phyloP scores from a whole-genome alignment of 2,329 filamentous ascomycete species.

The Albophoma yamanashiensis region DNA sequence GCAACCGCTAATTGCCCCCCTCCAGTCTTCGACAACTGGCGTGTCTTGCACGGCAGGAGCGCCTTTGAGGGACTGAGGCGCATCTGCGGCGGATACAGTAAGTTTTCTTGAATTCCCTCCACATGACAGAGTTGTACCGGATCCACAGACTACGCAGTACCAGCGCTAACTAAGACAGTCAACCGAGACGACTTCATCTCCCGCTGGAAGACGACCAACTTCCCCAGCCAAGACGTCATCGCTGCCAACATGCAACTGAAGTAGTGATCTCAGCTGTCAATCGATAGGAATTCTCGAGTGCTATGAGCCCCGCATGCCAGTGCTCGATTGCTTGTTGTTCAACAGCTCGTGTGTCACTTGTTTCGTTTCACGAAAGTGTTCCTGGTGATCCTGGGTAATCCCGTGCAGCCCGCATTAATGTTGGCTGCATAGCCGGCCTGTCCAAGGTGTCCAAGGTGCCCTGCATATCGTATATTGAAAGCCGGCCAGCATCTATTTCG shows the following conservation, averaged over 20 bases:
- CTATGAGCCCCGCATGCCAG: not conserved
- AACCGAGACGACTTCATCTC: slow-evolving; percentile 75
- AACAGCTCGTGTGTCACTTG: not conserved
- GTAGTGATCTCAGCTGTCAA: not conserved
- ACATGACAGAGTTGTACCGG: not conserved
- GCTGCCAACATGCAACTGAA: slow-evolving; percentile 20
- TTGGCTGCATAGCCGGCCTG: too few relatives aligned
- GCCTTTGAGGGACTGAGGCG: slow-evolving; percentile 75
- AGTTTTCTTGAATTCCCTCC: slow-evolving; percentile 25
- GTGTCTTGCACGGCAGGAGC: slow-evolving; percentile 78
- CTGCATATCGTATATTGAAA: too few relatives aligned
- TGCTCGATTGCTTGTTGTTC: not conserved
- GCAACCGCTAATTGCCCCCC: not conserved
- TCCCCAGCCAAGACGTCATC: slow-evolving; percentile 34
- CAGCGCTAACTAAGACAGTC: slow-evolving; percentile 32
- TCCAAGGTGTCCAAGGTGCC: too few relatives aligned
- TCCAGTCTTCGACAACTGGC: slow-evolving; percentile 90
- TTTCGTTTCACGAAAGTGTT: too few relatives aligned
- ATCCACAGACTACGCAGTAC: not conserved
- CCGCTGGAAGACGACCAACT: slow-evolving; percentile 63
- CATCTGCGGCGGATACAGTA: slow-evolving; percentile 86
- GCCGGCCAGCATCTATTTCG: too few relatives aligned
- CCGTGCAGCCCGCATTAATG: too few relatives aligned
- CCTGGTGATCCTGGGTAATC: too few relatives aligned
- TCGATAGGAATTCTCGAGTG: not conserved